These are phyloP conservation scores for Pleoardoris graminearum DNA, from an alignment of 2,329 filamentous ascomycete genomes.

Conservation along the genomic window DNA sequence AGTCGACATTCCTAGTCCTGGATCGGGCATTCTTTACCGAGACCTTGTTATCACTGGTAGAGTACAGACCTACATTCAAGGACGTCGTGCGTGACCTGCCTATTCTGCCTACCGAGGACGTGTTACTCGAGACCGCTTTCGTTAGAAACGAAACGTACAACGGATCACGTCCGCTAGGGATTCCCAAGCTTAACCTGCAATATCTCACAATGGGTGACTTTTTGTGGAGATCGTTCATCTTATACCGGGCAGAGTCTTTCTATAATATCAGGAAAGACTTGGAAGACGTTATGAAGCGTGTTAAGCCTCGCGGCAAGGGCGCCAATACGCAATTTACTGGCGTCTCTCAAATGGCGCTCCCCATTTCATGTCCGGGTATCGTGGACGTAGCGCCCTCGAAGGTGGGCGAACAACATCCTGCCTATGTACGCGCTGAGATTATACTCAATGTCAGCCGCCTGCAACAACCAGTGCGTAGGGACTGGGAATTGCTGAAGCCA, in stretches of 20 bases:
- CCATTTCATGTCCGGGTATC: constrained; percentile 82
- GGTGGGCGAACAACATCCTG: constrained; percentile 82
- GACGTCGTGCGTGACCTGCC: constrained; percentile 72
- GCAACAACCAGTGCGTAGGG: constrained; percentile 72
- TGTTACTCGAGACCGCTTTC: constrained; percentile 77
- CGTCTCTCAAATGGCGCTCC: constrained; percentile 88
- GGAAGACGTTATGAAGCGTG: constrained; percentile 75
- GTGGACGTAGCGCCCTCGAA: constrained; percentile 81
- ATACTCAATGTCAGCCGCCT: constrained; percentile 79
- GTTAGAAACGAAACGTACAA: constrained; percentile 84
- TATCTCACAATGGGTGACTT: constrained; percentile 96
- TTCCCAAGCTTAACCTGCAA: constrained; percentile 93
- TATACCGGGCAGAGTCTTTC: constrained; percentile 89
- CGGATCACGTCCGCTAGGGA: constrained; percentile 80
- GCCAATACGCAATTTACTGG: constrained; percentile 73
- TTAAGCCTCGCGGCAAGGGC: constrained; percentile 72
- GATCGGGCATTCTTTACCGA: constrained; percentile 71
- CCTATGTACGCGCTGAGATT: constrained; percentile 83
- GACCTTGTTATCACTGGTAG: constrained; percentile 72
- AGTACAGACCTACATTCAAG: constrained; percentile 79
- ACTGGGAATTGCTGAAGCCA: constrained; percentile 86
- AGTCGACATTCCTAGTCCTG: constrained; percentile 64
- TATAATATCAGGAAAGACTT: constrained; percentile 93
- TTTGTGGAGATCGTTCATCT: constrained; percentile 87
- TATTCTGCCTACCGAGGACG: constrained; percentile 80